Conservation (phyloP, 805 yeast genomes). For the Candida koratica region DNA sequence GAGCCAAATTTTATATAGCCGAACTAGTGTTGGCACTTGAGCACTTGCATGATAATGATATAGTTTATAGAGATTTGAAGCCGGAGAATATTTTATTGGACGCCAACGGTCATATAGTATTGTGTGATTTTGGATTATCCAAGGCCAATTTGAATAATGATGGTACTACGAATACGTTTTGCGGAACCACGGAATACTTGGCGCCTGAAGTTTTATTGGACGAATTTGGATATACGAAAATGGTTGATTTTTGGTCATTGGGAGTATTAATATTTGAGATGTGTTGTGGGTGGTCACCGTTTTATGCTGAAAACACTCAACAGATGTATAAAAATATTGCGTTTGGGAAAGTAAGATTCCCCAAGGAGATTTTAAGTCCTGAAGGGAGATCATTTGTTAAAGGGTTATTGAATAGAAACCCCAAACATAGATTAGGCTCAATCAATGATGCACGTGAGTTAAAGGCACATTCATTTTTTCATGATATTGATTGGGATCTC, state of each 20-base stretch:
- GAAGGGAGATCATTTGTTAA: constrained; percentile 96
- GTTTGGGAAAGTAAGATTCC: constrained; percentile 95
- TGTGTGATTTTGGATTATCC: constrained; percentile 95
- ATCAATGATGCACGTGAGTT: constrained; percentile 88
- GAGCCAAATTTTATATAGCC: constrained; percentile 96
- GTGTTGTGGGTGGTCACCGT: constrained; percentile 99
- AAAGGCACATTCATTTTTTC: constrained; percentile 86
- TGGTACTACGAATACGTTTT: constrained; percentile 92
- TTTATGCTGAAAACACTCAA: constrained; percentile 95
- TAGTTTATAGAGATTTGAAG: constrained; percentile 93
- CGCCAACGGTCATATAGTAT: constrained; percentile 95
- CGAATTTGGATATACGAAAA: constrained; percentile 94
- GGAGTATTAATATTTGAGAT: constrained; percentile 96
- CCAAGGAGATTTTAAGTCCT: constrained; percentile 87
- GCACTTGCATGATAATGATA: constrained; percentile 91
- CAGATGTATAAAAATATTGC: constrained; percentile 99
- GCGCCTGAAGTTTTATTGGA: constrained; percentile 96
- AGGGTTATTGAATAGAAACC: constrained; percentile 91
- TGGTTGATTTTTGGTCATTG: constrained; percentile 98
- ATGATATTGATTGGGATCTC: constrained; percentile 86
- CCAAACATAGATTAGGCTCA: constrained; percentile 91
- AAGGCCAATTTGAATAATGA: constrained; percentile 85
- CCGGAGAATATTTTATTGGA: constrained; percentile 95
- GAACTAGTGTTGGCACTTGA: constrained; percentile 91
- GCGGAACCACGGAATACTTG: constrained; percentile 97